Base-by-base conservation (phyloP, 495 filamentous ascomycete species). In the Hamigera avellanea region DNA sequence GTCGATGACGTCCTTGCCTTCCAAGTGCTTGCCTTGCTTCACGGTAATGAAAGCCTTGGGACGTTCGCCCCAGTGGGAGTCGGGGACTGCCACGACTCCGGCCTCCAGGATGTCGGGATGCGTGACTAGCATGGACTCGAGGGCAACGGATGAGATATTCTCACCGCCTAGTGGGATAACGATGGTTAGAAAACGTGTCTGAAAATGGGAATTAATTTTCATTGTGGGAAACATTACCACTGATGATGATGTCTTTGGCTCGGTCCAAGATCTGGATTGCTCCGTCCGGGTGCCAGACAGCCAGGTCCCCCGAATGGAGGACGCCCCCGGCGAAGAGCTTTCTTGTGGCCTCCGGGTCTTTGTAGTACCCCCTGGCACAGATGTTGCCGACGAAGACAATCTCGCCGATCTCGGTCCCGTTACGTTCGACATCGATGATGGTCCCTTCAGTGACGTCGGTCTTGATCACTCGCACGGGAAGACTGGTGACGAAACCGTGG, bases 221-320 rank as follows among this genome's bases (percentile, higher is more conserved):
- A n/a, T n/a, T n/a, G n/a, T n/a, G n/a, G n/a, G 6, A 9, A n/a
- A 8, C 19, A 36, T 13, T 8, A 88, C 86, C 91, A 43, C 86
- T 93, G 41, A 98, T 98, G 34, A 98, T 96, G 31, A 98, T 95
- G 53, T 98, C 91, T 63, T 96, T 98, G 3, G 84, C 83, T 25
- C 91, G 71, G 56, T 98, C 91, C 42, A 93, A 66, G 44, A 98
- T 95, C 65, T 95, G 85, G 30, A 87, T 75, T 33, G 83, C 78
- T 1, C 89, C 87, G 50, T 96, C 88, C 0, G 79, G 69, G 52
- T 93, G 83, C 81, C 81, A 85, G 4, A 98, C 88, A 3, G 91
- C 91, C 37, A 98, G 57, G 50, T 98, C 91, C 0, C 93, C 91
- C 8, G 81, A 83, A 55, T 93, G 93, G 32, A 86, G 59, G 14